phyloP scores from a whole-genome alignment of 2,329 filamentous ascomycete genomes.

The Colletotrichum sp. region DNA sequence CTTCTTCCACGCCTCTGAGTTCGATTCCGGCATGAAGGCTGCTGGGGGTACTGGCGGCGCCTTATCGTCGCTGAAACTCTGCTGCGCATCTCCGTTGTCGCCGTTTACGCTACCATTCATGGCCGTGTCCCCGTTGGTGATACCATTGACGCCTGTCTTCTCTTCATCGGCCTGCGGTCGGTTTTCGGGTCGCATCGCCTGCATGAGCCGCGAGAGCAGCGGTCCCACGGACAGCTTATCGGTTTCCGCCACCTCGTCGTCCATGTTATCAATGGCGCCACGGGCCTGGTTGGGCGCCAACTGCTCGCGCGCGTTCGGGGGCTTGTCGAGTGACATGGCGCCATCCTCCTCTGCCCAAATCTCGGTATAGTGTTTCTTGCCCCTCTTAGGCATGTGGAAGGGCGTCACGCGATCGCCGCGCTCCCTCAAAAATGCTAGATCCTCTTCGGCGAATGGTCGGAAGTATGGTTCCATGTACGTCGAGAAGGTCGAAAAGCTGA shows the following conservation, averaged over 20 bases:
- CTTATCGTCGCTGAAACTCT: conserved; percentile 38
- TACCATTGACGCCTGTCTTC: conserved; percentile 57
- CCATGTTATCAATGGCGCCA: conserved; percentile 85
- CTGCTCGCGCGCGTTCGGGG: conserved; percentile 65
- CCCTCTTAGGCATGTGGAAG: conserved; percentile 85
- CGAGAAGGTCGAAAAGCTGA: conserved; percentile 92
- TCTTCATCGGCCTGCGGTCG: conserved; percentile 62
- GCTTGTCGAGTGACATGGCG: conserved; percentile 73
- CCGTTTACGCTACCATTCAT: conserved; percentile 54
- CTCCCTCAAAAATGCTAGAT: conserved; percentile 90
- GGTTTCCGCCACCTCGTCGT: conserved; percentile 84
- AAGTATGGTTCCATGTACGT: conserved; percentile 93
- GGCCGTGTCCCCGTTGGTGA: conserved; percentile 58
- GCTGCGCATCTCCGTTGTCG: conserved; percentile 43
- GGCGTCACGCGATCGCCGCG: conserved; percentile 83
- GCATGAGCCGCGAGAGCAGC: conserved; percentile 80
- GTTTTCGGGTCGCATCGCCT: conserved; percentile 80
- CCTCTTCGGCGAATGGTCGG: conserved; percentile 87
- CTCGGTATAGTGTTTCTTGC: conserved; percentile 85
- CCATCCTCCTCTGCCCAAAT: conserved; percentile 96
- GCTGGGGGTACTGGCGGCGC: conserved; percentile 64
- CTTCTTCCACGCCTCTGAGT: conserved; percentile 79
- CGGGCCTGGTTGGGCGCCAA: conserved; percentile 81
- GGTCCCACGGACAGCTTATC: conserved; percentile 90
- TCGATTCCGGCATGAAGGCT: conserved; percentile 79